Evolutionary conservation across 768 basidiomycete species (phyloP).

Genomic region (Tulasnella sp.): DNA sequence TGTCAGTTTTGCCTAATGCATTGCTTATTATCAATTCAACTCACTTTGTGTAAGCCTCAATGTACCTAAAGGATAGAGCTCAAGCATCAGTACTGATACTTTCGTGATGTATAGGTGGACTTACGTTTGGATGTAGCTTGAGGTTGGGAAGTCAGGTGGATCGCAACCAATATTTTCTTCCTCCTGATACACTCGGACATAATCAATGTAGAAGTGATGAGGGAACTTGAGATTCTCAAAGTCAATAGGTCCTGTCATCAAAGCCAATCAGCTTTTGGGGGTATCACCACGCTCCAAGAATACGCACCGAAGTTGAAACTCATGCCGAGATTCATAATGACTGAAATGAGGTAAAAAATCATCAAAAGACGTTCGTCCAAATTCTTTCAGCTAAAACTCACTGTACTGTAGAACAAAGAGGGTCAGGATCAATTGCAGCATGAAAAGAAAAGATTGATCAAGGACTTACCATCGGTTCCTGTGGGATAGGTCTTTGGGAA

Average conservation of each 20-base stretch:
- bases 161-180: conserved; percentile 72
- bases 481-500: conserved; percentile 52
- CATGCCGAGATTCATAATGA: conserved; percentile 77
- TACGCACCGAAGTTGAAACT: conserved; percentile 65
- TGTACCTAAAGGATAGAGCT: conserved; percentile 5
- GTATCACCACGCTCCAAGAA: too few relatives aligned
- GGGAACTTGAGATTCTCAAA: conserved; percentile 62
- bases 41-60: conserved; percentile 9
- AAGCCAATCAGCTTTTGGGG: too few relatives aligned
- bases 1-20: conserved; percentile 40
- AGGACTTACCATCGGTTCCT: conserved; percentile 63
- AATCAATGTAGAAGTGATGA: conserved; percentile 61
- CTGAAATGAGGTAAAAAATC: background rate
- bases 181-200: conserved; percentile 81
- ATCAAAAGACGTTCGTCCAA: background rate
- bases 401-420: conserved; percentile 27
- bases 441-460: conserved; percentile 1
- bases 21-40: background rate
- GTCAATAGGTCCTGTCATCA: conserved; percentile 67
- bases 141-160: conserved; percentile 65
- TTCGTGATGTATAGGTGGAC: background rate
- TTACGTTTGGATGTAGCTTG: conserved; percentile 63
- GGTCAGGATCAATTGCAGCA: too few relatives aligned
- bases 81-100: background rate
- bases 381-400: background rate